phyloP scores from a whole-genome alignment of 108 stramenopile species.

The Cyclotella cryptica region DNA sequence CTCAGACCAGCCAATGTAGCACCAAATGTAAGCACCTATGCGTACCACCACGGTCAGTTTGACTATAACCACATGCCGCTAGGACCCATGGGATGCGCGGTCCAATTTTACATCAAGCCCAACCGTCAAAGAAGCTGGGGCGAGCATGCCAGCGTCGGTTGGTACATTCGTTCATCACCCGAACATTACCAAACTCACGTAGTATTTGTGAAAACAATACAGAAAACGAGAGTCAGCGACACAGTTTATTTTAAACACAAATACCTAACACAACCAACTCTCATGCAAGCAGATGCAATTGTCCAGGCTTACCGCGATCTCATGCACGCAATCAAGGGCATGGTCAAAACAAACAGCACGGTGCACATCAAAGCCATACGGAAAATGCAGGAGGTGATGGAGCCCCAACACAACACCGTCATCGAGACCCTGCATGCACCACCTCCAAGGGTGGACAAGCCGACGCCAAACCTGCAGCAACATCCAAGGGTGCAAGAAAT shows the following conservation, averaged over 20 bases:
- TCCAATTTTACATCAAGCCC: conserved; percentile 42
- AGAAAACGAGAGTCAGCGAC: conserved; percentile 24
- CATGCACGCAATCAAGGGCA: not conserved
- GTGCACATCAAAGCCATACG: not conserved
- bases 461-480: not conserved
- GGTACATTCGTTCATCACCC: conserved; percentile 21
- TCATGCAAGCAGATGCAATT: conserved; percentile 25
- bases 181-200: conserved; percentile 33
- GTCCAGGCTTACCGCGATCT: conserved; percentile 10
- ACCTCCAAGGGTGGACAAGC: not conserved
- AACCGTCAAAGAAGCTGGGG: conserved; percentile 17
- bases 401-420: not conserved
- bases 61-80: conserved; percentile 59
- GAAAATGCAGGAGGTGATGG: not conserved
- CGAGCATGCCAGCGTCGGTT: conserved; percentile 30
- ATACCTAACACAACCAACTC: conserved; percentile 30
- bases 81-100: conserved; percentile 50
- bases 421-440: too few relatives aligned
- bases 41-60: conserved; percentile 20
- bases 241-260: conserved; percentile 44
- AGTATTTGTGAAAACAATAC: conserved; percentile 24
- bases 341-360: too few relatives aligned
- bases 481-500: conserved; percentile 9
- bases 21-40: conserved; percentile 26
- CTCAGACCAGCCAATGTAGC: conserved; percentile 42